Base-by-base conservation (phyloP, 176 grass and related monocot genomes). In the Tillandsia fasciculata region DNA sequence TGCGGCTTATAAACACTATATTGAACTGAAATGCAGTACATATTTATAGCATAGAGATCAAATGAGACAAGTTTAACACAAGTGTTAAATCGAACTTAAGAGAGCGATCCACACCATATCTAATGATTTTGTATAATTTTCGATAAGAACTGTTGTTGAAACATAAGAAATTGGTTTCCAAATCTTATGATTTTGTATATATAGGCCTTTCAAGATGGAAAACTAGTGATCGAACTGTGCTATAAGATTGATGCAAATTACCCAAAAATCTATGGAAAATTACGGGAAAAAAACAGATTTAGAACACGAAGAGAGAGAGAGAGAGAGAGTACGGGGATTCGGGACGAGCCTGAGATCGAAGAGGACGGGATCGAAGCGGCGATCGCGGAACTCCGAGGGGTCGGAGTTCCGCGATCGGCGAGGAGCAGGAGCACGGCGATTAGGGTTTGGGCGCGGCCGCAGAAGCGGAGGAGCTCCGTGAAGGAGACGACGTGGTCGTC, bases 381-480 rank as follows among this genome's bases (percentile, higher is more conserved):
- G 80, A 74, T 89, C 74, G 54, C 71, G 49, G 83, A 88, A 93
- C 74, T 83, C 63, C 65, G 80, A 29, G 17, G 83, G 83, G 28
- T n/a, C n/a, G n/a, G n/a, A n/a, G n/a, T n/a, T n/a, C 73, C 10
- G 63, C 75, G 77, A 72, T 88, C 83, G n/a, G 79, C 76, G 52
- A 93, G 90, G 13, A 81, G 48, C 13, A 93, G 80, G 20, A 86
- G 71, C 80, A 86, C 90, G 22, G 77, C 72, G 28, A 93, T 86
- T 14, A 93, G 80, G 17, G 90, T 68, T 70, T 92, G 81, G 12
- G 77, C 85, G 64, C 85, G 77, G 67, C 73, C 77, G 51, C 90
- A 92, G 70, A 92, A 88, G n/a, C 68, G 24, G 18, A 93, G 83
- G 20, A 88, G 80, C 56, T 93, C 90, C 48, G 80, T 74, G 77